phyloP scores from a whole-genome alignment of 331 rosid species.

The Acacia pycnantha region DNA sequence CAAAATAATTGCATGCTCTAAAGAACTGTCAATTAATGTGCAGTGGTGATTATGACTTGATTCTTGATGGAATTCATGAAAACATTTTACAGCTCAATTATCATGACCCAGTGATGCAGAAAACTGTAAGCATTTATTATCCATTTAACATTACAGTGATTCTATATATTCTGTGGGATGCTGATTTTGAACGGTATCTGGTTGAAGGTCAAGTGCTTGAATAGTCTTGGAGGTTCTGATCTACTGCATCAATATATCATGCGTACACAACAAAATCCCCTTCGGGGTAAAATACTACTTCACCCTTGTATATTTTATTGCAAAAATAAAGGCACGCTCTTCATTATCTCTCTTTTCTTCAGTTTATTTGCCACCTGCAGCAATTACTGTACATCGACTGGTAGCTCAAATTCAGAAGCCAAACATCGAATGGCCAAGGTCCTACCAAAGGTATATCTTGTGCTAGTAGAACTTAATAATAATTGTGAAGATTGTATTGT shows the following conservation, averaged over 20 bases:
- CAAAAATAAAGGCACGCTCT: constrained; percentile 16
- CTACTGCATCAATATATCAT: constrained; percentile 62
- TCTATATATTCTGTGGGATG: constrained; percentile 29
- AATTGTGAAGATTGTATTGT: constrained; percentile 7
- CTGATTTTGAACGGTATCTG: constrained; percentile 27
- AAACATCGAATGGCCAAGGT: constrained; percentile 90
- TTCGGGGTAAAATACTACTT: constrained; percentile 56
- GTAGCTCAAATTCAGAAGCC: constrained; percentile 94
- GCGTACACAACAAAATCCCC: constrained; percentile 71
- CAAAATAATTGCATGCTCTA: constrained; percentile 2
- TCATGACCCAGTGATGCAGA: constrained; percentile 93
- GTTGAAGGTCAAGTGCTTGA: constrained; percentile 78
- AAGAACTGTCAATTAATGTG: constrained; percentile 33
- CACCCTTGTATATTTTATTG: constrained; percentile 17
- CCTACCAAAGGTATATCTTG: constrained; percentile 63
- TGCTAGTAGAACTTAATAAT: constrained; percentile 28
- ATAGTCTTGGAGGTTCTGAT: constrained; percentile 75
- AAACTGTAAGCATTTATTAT: constrained; percentile 64
- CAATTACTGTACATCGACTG: constrained; percentile 56
- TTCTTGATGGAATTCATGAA: constrained; percentile 92
- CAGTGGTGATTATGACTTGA: constrained; percentile 89
- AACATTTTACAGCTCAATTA: constrained; percentile 81
- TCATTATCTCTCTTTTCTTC: constrained; percentile 32
- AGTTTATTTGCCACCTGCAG: constrained; percentile 73
- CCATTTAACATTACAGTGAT: constrained; percentile 3